Evolutionary conservation across 495 filamentous ascomycete species (phyloP), one percentile per base, ranked within the genome.

Genomic region (Astrocystis sublimbata): DNA sequence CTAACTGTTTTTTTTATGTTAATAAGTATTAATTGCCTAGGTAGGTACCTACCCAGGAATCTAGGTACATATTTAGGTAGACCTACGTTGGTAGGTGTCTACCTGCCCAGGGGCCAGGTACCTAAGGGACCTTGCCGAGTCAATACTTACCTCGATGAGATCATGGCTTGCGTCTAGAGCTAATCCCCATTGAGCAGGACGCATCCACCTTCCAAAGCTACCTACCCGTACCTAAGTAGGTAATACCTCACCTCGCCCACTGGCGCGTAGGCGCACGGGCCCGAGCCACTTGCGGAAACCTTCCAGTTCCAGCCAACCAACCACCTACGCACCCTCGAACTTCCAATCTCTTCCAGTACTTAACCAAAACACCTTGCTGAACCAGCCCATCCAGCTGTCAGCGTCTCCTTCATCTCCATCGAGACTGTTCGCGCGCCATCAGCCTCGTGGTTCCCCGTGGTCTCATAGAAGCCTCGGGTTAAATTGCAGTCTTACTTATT

Each of bases 401-500:
- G 19, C 30, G 55, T n/a, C 26, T 45, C 26, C 15, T 53, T 26
- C 9, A 15, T n/a, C n/a, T n/a, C 42, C 60, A 62, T 62, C 51
- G 45, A 49, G 7, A 28, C 50, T 23, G 6, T 31, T 38, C 21
- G 31, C 50, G 41, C 33, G 5, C 56, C 60, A 49, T 65, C 63
- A 68, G 59, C 58, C 40, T 52, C 36, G 47, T 6, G 24, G 26
- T 35, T 30, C 8, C 19, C 23, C 60, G 56, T 35, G 57, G 54
- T 60, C 43, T 49, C 62, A 54, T 65, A 47, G 19, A 41, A 35
- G 43, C 63, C 65, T 68, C 62, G 55, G 66, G 66, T 57, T 59
- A 62, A 33, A 40, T 30, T 53, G 28, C 53, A 63, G 65, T 50
- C 61, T 46, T 21, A 10, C 61, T 65, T 68, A 65, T 63, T 62